phyloP scores from a whole-genome alignment of 2,329 filamentous ascomycete species.

The Basipetospora chlamydospora region DNA sequence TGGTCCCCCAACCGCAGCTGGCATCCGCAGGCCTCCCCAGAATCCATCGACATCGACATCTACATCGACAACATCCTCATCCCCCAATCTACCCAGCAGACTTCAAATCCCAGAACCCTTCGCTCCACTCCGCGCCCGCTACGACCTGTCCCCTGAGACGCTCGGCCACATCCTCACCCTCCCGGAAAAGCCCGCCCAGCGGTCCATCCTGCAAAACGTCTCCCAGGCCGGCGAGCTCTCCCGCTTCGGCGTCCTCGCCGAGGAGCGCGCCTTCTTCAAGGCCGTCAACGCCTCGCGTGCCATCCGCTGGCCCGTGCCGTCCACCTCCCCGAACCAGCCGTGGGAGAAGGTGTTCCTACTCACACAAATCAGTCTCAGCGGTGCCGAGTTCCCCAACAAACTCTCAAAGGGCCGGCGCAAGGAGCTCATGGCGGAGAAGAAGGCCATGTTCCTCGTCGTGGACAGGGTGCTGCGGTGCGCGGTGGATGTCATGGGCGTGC shows the following conservation, averaged over 20 bases:
- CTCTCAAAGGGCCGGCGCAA: slow-evolving; percentile 11
- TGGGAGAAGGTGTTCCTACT: slow-evolving; percentile 66
- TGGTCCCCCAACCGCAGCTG: no score
- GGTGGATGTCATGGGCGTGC: slow-evolving; percentile 21
- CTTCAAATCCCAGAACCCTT: background rate
- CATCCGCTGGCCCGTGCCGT: slow-evolving; percentile 21
- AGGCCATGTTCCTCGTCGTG: slow-evolving; percentile 18
- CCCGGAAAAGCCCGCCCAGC: slow-evolving; percentile 7
- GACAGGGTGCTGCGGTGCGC: slow-evolving; percentile 22
- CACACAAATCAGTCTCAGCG: slow-evolving; percentile 35
- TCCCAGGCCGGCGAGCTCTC: slow-evolving; percentile 23
- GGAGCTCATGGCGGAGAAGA: slow-evolving; percentile 18
- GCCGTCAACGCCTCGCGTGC: slow-evolving; percentile 22
- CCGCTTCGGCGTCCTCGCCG: slow-evolving; percentile 20
- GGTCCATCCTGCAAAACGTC: slow-evolving; percentile 21
- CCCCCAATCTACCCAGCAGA: background rate
- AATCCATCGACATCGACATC: background rate
- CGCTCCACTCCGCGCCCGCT: background rate
- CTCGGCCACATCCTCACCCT: slow-evolving; percentile 7
- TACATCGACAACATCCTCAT: background rate
- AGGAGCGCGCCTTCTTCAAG: slow-evolving; percentile 21
- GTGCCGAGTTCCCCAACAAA: background rate
- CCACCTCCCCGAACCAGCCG: slow-evolving; percentile 10
- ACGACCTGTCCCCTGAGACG: background rate
- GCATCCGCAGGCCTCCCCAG: no score